Percentiles rank a stretch among this genome's conserved stretches.
Conservation (phyloP, 768 basidiomycete species). For the Trametes elegans region DNA sequence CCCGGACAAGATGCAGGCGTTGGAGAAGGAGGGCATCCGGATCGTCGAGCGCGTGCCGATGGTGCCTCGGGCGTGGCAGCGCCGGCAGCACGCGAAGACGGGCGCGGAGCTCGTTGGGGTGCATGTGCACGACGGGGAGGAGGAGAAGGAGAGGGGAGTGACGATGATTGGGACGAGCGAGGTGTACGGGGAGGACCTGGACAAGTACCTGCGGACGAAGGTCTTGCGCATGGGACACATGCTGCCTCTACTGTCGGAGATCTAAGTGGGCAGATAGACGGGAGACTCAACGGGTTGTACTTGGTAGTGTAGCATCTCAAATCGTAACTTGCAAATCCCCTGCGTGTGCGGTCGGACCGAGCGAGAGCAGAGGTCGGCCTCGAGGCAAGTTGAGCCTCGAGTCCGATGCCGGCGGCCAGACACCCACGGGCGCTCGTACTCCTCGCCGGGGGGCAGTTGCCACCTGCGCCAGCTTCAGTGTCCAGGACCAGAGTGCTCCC, state of each 20-base stretch:
- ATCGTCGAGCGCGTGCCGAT: conserved; percentile 88
- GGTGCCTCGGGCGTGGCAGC: conserved; percentile 88
- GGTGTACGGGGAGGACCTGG: conserved; percentile 81
- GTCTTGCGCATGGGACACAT: conserved; percentile 98
- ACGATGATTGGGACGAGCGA: conserved; percentile 79
- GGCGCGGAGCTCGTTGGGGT: conserved; percentile 13
- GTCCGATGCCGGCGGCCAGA: conserved; percentile 4
- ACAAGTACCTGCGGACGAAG: conserved; percentile 95
- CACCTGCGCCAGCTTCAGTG: not conserved
- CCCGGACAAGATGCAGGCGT: conserved; percentile 91
- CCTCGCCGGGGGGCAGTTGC: not conserved
- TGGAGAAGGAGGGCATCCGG: conserved; percentile 78
- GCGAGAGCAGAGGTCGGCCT: too few species aligned
- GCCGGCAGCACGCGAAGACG: conserved; percentile 27
- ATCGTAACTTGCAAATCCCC: too few species aligned
- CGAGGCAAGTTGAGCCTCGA: too few species aligned
- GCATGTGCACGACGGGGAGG: conserved; percentile 32
- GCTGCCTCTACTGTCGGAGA: conserved; percentile 47
- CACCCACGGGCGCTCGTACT: not conserved
- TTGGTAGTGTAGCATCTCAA: not conserved
- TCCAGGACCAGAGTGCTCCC: not conserved
- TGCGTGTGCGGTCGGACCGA: too few species aligned
- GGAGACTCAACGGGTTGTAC: not conserved
- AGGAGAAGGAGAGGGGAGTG: conserved; percentile 55
- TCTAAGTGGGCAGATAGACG: not conserved